Evolutionary conservation across 805 yeast genomes (phyloP).

Genomic region (Myxozyma udenii): DNA sequence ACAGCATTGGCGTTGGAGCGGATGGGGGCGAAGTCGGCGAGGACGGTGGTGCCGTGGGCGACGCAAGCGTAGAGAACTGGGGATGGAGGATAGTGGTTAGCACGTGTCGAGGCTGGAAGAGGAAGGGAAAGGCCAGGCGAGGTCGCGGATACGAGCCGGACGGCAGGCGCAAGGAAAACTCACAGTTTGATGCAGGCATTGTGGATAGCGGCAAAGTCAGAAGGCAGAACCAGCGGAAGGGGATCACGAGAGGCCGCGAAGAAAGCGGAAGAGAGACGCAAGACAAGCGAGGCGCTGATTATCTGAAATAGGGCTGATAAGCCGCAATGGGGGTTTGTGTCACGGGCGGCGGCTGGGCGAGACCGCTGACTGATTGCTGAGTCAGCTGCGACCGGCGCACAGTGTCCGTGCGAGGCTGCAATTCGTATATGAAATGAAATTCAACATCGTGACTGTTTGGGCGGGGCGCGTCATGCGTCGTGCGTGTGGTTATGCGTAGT

Average conservation of each 20-base stretch:
- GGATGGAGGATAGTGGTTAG: background rate
- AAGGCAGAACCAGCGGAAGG: background rate
- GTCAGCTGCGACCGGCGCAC: background rate
- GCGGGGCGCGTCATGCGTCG: background rate
- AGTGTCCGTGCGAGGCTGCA: background rate
- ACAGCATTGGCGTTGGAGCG: slow-evolving; percentile 49
- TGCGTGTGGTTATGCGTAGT: no score
- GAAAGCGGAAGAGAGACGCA: background rate
- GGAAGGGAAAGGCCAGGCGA: no score
- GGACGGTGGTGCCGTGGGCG: slow-evolving; percentile 43
- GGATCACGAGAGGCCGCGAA: background rate
- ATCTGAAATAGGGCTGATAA: slow-evolving; percentile 1
- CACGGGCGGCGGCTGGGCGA: background rate
- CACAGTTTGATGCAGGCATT: slow-evolving; percentile 28
- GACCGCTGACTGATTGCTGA: background rate
- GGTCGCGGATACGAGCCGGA: slow-evolving; percentile 19
- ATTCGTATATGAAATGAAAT: no score
- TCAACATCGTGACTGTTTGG: background rate
- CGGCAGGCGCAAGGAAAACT: slow-evolving; percentile 4
- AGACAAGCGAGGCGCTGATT: background rate
- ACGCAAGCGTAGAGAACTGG: slow-evolving; percentile 30
- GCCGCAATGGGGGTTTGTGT: background rate
- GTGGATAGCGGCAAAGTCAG: background rate
- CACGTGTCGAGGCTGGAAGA: slow-evolving; percentile 37
- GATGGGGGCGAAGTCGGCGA: slow-evolving; percentile 51